Evolutionary conservation across 768 basidiomycete species (phyloP).

Genomic region (Glaciozyma antarctica): DNA sequence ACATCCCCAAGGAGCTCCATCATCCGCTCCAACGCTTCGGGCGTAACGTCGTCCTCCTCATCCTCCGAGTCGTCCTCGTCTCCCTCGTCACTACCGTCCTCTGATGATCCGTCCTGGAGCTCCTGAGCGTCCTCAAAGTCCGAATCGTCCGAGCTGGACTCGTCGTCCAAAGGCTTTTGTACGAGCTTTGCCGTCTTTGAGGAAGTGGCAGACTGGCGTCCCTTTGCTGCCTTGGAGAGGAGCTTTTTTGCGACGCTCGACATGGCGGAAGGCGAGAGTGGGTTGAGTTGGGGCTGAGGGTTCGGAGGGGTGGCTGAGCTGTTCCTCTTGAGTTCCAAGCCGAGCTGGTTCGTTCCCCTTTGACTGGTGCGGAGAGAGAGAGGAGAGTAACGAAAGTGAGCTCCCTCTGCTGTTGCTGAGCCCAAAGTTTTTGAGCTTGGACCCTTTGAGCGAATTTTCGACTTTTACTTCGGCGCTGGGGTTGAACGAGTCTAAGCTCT

Average conservation of each 20-base stretch:
- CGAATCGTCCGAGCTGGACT: conserved; percentile 13
- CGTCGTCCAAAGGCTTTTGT: not conserved
- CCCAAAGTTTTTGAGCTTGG: conserved; percentile 3
- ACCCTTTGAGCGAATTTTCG: not conserved
- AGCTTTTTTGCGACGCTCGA: not conserved
- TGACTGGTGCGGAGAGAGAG: no score
- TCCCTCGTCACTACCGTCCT: conserved; percentile 8
- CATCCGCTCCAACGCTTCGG: conserved; percentile 43
- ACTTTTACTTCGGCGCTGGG: no score
- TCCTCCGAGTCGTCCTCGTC: conserved; percentile 37
- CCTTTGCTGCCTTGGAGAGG: not conserved
- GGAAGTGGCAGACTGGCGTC: not conserved
- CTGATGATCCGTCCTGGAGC: not conserved
- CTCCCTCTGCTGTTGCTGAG: no score
- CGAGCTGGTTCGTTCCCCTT: not conserved
- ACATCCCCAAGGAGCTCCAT: conserved; percentile 23
- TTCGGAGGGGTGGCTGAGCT: not conserved
- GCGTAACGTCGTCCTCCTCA: conserved; percentile 50
- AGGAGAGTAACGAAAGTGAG: no score
- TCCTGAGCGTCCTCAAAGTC: conserved; percentile 1
- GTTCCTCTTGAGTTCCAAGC: not conserved
- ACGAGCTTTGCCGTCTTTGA: not conserved
- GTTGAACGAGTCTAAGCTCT: no score
- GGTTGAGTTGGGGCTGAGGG: not conserved
- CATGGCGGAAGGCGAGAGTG: not conserved